Base-by-base conservation (phyloP, 257 asterid genomes). In the Linderniella brevidens region DNA sequence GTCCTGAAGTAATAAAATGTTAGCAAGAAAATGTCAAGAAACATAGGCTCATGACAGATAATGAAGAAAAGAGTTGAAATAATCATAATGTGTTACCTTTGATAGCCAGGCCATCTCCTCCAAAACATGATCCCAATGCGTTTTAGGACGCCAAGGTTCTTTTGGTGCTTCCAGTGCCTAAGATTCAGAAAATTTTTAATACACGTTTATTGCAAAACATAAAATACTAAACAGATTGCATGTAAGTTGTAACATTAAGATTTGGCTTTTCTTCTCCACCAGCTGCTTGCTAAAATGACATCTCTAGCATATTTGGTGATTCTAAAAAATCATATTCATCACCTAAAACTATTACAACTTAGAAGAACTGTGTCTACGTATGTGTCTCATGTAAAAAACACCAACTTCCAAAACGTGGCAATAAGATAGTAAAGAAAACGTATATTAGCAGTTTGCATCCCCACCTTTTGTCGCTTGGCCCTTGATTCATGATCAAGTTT, bases 61-160 rank as follows among this genome's bases (percentile, higher is more conserved):
- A 54, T 43, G 49, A 17, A 49, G 8, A 50, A 17, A 58, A 13
- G 16, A 50, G 13, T 11, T 36, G 40, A 36, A 53, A n/a, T n/a
- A 46, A 52, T 15, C 54, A 54, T 35, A 40, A 9, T 19, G 17
- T 17, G 14, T 11, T 66, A 90, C 99, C 96, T 85, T 85, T 45
- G 99, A 79, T 65, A 90, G 64, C 96, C 99, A 90, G 60, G 59
- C 86, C 99, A 90, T 90, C 86, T 90, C 99, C 60, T 90, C 99
- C 68, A 90, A 68, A 62, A 90, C 99, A 79, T 90, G 96, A 64
- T 90, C 96, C 99, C 99, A 90, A 35, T 90, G 99, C 40, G 96
- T 62, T 75, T 81, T 90, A 46, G 88, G 92, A 43, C 96, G 96
- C 41, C 54, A 75, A 53, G 94, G 98, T 74, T 85, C 98, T 73